A percentile compares a stretch with the other conserved stretches of the same genome.
phyloP scores from a whole-genome alignment of 495 filamentous ascomycete species.

The Lentithecium fluviatile region DNA sequence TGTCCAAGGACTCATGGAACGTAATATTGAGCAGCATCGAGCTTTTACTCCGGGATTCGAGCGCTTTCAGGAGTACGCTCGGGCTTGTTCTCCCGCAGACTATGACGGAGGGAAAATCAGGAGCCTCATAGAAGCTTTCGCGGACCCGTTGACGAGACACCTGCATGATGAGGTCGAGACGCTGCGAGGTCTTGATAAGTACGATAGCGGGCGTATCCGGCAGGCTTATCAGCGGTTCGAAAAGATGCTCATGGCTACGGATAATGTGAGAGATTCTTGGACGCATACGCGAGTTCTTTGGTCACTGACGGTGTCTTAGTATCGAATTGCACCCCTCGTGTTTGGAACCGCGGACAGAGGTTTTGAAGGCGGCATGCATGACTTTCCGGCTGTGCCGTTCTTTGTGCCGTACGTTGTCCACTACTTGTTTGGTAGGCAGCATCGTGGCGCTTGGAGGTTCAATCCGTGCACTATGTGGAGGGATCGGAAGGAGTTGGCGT shows the following conservation, averaged over 20 bases:
- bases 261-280: slow-evolving; percentile 24
- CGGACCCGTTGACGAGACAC: slow-evolving; percentile 7
- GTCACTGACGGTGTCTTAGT: slow-evolving; percentile 29
- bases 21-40: slow-evolving; percentile 19
- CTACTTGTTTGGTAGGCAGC: slow-evolving; percentile 32
- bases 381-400: slow-evolving; percentile 39
- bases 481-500: slow-evolving; percentile 28
- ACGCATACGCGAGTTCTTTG: slow-evolving; percentile 3
- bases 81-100: background rate
- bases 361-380: slow-evolving; percentile 39
- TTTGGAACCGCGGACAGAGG: slow-evolving; percentile 39
- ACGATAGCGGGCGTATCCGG: slow-evolving; percentile 35
- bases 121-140: slow-evolving; percentile 17
- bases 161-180: slow-evolving; percentile 19
- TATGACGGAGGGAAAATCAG: slow-evolving; percentile 1
- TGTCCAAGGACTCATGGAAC: slow-evolving; percentile 46
- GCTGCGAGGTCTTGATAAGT: slow-evolving; percentile 33
- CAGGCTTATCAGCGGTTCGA: slow-evolving; percentile 32
- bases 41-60: slow-evolving; percentile 13
- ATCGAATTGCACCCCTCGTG: slow-evolving; percentile 39
- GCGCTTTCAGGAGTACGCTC: slow-evolving; percentile 2
- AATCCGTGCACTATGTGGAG: slow-evolving; percentile 39
- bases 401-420: slow-evolving; percentile 40
- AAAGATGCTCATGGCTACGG: slow-evolving; percentile 30
- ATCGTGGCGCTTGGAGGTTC: slow-evolving; percentile 41